Evolutionary conservation across 2,329 filamentous ascomycete genomes (phyloP).

Genomic region (Epichloe bromicola): DNA sequence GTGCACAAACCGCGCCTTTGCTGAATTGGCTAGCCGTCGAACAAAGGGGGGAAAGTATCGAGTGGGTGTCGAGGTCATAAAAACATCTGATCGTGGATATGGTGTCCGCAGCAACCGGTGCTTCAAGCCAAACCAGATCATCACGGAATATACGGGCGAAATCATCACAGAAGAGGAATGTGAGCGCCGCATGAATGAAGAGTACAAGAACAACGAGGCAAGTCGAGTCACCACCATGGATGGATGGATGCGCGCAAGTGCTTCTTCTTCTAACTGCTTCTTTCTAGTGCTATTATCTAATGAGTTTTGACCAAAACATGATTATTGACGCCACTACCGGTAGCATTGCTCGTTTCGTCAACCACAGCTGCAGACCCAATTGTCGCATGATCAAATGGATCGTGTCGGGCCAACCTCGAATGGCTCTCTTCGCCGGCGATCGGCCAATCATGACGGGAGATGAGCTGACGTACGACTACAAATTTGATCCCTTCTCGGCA

Average conservation of each 20-base stretch:
- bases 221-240: constrained; percentile 15
- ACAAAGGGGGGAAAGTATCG: constrained; percentile 80
- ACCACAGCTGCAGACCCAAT: constrained; percentile 93
- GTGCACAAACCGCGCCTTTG: constrained; percentile 83
- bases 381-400: constrained; percentile 98
- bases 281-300: constrained; percentile 82
- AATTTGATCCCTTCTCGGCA: constrained; percentile 55
- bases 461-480: constrained; percentile 89
- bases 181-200: constrained; percentile 81
- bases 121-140: constrained; percentile 84
- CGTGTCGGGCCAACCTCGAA: constrained; percentile 81
- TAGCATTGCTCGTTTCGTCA: constrained; percentile 93
- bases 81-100: constrained; percentile 77
- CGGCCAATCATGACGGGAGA: constrained; percentile 85
- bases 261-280: neutral
- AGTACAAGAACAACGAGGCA: constrained; percentile 89
- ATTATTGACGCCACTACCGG: constrained; percentile 95
- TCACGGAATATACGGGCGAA: constrained; percentile 96
- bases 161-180: constrained; percentile 94
- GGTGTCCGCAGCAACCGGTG: constrained; percentile 83
- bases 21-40: constrained; percentile 59
- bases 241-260: neutral
- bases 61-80: constrained; percentile 88
- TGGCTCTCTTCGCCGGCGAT: constrained; percentile 92
- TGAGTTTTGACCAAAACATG: constrained; percentile 98